Evolutionary conservation across 257 asterid species (phyloP).

Genomic region (Solanum clarkiae): DNA sequence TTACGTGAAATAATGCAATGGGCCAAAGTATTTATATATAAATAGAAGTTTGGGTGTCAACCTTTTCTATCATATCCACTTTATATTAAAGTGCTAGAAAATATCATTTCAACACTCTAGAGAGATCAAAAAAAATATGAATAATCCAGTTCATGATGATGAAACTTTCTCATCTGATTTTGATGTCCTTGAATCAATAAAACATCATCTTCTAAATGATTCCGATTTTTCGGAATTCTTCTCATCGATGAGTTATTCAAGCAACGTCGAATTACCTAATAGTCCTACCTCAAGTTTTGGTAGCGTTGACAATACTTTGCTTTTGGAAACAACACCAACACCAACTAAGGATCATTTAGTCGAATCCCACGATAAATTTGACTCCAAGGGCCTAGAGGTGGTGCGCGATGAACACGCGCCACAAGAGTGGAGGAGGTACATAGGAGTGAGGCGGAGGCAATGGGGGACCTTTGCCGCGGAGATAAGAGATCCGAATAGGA

Average conservation of each 20-base stretch:
- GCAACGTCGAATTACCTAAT: background rate
- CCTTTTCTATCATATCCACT: background rate
- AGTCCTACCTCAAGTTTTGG: background rate
- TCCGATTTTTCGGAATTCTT: constrained; percentile 4
- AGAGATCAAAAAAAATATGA: background rate
- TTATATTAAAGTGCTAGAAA: background rate
- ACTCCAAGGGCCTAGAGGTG: background rate
- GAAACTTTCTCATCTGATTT: background rate
- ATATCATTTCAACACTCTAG: background rate
- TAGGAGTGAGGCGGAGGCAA: constrained; percentile 29
- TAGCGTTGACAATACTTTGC: background rate
- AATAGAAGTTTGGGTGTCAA: background rate
- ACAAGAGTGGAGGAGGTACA: constrained; percentile 11
- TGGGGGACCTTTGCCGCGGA: constrained; percentile 31
- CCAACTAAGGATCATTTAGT: background rate
- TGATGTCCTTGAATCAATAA: constrained; percentile 21
- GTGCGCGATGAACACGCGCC: background rate
- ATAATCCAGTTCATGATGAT: background rate
- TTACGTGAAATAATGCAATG: background rate
- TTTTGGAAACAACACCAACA: background rate
- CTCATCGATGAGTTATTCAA: background rate
- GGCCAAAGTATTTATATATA: background rate
- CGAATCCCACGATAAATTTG: background rate
- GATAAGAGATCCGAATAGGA: constrained; percentile 14
- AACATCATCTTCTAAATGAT: constrained; percentile 18